Evolutionary conservation across 2,329 filamentous ascomycete species (phyloP), one percentile per base, ranked within the genome.

Genomic region (Camillea tinctor): DNA sequence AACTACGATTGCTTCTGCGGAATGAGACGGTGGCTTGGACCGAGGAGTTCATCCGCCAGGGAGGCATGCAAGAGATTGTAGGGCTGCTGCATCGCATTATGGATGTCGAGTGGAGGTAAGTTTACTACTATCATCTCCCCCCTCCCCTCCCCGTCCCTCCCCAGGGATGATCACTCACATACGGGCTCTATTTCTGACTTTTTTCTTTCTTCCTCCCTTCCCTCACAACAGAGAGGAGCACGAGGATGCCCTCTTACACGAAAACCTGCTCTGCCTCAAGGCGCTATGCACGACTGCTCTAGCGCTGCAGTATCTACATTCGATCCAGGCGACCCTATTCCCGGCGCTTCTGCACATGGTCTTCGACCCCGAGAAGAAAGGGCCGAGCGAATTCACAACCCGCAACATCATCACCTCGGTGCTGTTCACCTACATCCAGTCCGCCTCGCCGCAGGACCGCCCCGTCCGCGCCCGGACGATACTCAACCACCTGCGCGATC

Each of bases 11-110:
- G 20, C 78, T 98, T 56, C 82, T 99, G 56, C 88, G 95, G 19
- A 98, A 98, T 71, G 95, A 99, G 79, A 96, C 94, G 0, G 92
- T 99, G 5, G 86, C 90, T 13, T 99, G 95, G 95, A 96, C 96
- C 2, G 92, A 98, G 72, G 85, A 88, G 13, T 99, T 98, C 73
- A 92, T 98, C 68, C 84, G 87, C 49, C 88, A 93, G 64, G 93
- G 92, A 17, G 95, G 95, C 20, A 96, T 98, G 93, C 86, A 90
- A 66, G 92, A 97, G 74, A 91, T 98, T 64, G 90, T 97, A 40
- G 87, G 85, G 48, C 79, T 98, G 57, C 81, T 98, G 53, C 89
- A 96, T 74, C 87, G 94, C n/a, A 96, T 94, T 68, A 93, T 97
- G 84, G 90, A 90, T 55, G 88, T 99, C 36, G 95, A 98, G 75